phyloP scores from a whole-genome alignment of 257 asterid species.

The Solanum etuberosum region DNA sequence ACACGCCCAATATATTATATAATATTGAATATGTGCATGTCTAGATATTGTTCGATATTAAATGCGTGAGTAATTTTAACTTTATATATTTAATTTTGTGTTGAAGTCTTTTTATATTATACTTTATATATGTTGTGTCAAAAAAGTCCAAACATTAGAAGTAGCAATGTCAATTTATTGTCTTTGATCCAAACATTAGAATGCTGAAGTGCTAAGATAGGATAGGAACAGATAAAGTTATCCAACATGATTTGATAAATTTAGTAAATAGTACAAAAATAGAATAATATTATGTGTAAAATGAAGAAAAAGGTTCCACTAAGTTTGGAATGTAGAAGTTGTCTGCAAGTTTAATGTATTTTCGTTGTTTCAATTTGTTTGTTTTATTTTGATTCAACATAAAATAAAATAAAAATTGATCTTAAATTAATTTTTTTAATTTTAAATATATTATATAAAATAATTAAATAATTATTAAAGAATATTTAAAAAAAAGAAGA shows the following conservation, averaged over 20 bases:
- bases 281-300: neutral
- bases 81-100: neutral
- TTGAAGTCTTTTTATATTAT: neutral
- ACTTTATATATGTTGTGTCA: neutral
- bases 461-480: neutral
- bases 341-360: too few relatives aligned
- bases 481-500: neutral
- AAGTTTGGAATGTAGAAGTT: neutral
- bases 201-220: neutral
- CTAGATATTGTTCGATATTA: rapidly evolving
- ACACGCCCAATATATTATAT: neutral
- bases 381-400: neutral
- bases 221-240: neutral
- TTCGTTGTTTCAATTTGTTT: neutral
- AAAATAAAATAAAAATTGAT: neutral
- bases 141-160: neutral
- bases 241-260: neutral
- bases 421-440: neutral
- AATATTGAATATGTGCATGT: neutral
- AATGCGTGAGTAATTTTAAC: too few relatives aligned
- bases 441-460: neutral
- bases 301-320: neutral
- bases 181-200: neutral
- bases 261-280: neutral
- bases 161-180: neutral